These are phyloP conservation scores for Silene latifolia DNA, from an alignment of 148 eudicot species.

Conservation along the genomic window DNA sequence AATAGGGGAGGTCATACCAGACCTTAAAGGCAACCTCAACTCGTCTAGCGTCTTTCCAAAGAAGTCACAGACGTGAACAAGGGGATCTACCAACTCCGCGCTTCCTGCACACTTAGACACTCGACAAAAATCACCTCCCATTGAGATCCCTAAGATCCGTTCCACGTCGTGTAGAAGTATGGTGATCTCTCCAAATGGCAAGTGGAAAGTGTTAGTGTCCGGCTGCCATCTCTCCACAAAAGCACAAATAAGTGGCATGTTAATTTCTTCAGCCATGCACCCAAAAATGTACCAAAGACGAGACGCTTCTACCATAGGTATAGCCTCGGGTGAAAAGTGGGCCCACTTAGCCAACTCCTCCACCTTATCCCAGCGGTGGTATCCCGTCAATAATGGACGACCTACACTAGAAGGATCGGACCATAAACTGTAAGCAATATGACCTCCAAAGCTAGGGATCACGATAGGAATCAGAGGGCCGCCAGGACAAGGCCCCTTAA, in stretches of 20 bases:
- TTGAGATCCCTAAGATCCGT: not conserved
- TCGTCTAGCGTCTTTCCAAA: not conserved
- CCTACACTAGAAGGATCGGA: not conserved
- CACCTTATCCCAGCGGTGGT: not conserved
- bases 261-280: not conserved
- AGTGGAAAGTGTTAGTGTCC: not conserved
- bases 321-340: not conserved
- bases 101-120: too few relatives aligned
- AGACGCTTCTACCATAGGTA: not conserved
- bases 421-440: not conserved
- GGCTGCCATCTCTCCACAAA: not conserved
- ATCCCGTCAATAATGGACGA: not conserved
- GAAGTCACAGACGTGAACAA: not conserved
- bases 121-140: not conserved
- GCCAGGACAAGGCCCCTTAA: not conserved
- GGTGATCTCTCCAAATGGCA: not conserved
- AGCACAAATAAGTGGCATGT: not conserved
- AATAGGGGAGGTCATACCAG: not conserved
- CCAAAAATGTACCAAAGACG: not conserved
- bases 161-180: not conserved
- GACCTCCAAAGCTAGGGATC: not conserved
- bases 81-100: not conserved
- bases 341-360: not conserved
- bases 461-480: not conserved
- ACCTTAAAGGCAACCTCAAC: not conserved